Evolutionary conservation across 1,139 yeast species (phyloP).

Genomic region (Dujonia santamariae): DNA sequence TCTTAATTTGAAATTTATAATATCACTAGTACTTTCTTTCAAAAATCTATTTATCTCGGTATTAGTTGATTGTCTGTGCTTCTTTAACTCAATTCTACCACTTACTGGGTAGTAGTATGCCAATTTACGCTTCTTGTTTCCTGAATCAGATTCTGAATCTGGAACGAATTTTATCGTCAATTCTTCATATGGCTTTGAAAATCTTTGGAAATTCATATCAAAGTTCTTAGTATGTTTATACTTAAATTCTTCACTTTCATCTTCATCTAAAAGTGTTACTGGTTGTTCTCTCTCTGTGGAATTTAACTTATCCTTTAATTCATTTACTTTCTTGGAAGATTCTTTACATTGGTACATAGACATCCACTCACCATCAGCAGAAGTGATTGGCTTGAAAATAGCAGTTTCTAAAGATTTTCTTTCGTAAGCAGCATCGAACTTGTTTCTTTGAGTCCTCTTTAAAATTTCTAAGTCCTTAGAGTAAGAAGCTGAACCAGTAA

Average conservation of each 20-base stretch:
- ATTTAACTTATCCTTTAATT: conserved; percentile 43
- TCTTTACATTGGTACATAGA: conserved; percentile 55
- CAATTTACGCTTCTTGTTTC: conserved; percentile 44
- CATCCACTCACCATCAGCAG: conserved; percentile 81
- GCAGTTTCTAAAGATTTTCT: conserved; percentile 55
- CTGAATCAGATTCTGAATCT: conserved; percentile 44
- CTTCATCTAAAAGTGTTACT: conserved; percentile 37
- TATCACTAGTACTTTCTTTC: conserved; percentile 50
- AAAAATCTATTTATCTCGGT: conserved; percentile 50
- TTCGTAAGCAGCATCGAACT: conserved; percentile 38
- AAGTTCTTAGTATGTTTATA: conserved; percentile 74
- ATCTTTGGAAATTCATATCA: conserved; percentile 64
- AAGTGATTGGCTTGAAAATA: conserved; percentile 70
- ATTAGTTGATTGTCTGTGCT: conserved; percentile 61
- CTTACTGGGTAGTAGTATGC: conserved; percentile 77
- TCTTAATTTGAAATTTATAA: conserved; percentile 59
- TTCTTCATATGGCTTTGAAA: conserved; percentile 44
- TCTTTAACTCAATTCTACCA: conserved; percentile 77
- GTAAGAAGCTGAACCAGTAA: conserved; percentile 76
- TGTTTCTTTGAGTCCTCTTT: conserved; percentile 35
- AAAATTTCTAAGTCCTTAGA: conserved; percentile 33
- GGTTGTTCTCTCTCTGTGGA: conserved; percentile 53
- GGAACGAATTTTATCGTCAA: conserved; percentile 45
- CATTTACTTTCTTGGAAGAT: conserved; percentile 18
- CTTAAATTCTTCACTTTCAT: conserved; percentile 43